phyloP scores from a whole-genome alignment of 2,329 filamentous ascomycete genomes.

The Ascochyta viciae-villosae region DNA sequence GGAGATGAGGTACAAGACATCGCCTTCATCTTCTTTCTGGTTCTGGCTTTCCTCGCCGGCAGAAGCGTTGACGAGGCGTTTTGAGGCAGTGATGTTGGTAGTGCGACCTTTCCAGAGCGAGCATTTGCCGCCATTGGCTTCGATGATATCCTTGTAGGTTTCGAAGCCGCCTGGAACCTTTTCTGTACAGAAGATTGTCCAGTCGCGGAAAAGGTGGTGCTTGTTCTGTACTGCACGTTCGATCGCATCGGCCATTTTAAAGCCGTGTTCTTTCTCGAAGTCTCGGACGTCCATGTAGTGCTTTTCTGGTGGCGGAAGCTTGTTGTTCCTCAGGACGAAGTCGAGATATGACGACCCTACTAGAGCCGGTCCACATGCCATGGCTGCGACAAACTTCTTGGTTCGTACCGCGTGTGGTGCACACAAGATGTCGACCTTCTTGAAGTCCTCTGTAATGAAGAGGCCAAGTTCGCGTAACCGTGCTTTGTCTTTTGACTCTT shows the following conservation, averaged over 20 bases:
- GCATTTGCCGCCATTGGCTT: constrained; percentile 87
- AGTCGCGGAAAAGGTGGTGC: constrained; percentile 75
- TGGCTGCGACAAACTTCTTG: constrained; percentile 87
- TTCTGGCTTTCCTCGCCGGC: constrained; percentile 57
- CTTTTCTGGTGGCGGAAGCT: constrained; percentile 68
- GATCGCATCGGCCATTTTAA: constrained; percentile 73
- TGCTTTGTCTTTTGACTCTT: constrained; percentile 83
- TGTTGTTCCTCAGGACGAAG: constrained; percentile 72
- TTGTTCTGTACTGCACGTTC: constrained; percentile 76
- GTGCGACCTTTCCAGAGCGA: constrained; percentile 77
- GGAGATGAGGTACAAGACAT: constrained; percentile 78
- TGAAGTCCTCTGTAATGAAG: constrained; percentile 76
- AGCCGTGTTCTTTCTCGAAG: constrained; percentile 73
- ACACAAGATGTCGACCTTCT: constrained; percentile 82
- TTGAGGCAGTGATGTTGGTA: constrained; percentile 65
- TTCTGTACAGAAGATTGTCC: constrained; percentile 84
- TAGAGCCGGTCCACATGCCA: constrained; percentile 81
- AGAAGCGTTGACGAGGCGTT: constrained; percentile 38
- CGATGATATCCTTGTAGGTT: constrained; percentile 84
- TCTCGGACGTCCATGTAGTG: constrained; percentile 75
- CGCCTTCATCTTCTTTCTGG: constrained; percentile 65
- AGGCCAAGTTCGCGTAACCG: constrained; percentile 83
- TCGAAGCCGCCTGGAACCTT: constrained; percentile 81
- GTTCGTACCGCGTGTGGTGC: constrained; percentile 88
- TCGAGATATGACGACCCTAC: constrained; percentile 82